Base-by-base conservation (phyloP, 2,329 filamentous ascomycete genomes). In the Fusarium sp. region DNA sequence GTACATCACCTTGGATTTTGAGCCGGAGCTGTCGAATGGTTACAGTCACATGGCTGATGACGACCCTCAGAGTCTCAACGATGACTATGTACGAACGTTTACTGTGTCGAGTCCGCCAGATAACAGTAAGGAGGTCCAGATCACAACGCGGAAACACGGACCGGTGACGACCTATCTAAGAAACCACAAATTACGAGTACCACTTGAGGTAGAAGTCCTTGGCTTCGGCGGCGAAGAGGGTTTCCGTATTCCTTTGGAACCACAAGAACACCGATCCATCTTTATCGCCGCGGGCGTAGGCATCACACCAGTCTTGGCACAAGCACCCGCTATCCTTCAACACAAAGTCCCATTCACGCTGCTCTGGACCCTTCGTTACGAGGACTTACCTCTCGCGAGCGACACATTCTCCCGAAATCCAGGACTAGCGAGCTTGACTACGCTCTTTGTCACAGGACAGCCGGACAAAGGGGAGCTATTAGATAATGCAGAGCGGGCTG, bases 1-100 rank as follows among this genome's bases (percentile, higher is more conserved):
- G 73, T 92, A 96, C 77, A 86, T 92, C 19, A 93, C 91, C 2
- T 77, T 97, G 4, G 89, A 91, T 62, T 94, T 96, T 72, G 82
- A 84, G 14, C 76, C 82, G 0, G 89, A 94, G 70, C 80, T 97
- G 2, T 88, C 91, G 65, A 77, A 83, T 12, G 93, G 93, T 1
- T 97, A 93, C 77, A 87, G 85, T 47, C 94, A 97, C 75, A 97
- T 97, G 93, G 83, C 88, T 4, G 89, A 96, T 65, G 88, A 91
- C 57, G 92, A 96, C 68, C 93, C 93, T 7, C 84, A 85, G 66
- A 91, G 88, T 69, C 76, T 97, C 17, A 97, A 97, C 71, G 93
- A 97, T 74, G 93, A 97, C 74, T 94, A 88, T 64, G 82, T 96
- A 6, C 83, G 93, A 26, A 96, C 93, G 0, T 97, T 97, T 73